phyloP scores from a whole-genome alignment of 768 basidiomycete genomes.

The Leucocoprinus sp. region DNA sequence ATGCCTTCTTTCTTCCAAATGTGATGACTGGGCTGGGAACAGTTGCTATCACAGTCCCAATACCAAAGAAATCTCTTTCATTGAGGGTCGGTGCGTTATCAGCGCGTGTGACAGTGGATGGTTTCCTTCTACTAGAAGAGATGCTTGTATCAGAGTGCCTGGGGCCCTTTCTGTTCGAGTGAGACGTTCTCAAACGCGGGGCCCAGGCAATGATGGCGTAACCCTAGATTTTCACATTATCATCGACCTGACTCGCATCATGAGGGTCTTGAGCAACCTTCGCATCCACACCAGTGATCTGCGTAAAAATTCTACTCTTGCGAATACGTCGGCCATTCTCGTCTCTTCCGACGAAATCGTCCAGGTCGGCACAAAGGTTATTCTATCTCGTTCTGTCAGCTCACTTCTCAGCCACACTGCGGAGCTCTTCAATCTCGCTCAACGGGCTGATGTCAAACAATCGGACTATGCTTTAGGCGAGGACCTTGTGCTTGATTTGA shows the following conservation, averaged over 20 bases:
- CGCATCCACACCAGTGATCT: not conserved
- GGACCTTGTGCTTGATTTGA: conserved; percentile 14
- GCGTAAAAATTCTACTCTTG: not conserved
- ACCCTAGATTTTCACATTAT: not conserved
- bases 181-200: conserved; percentile 17
- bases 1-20: no score
- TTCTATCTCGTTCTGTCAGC: conserved; percentile 2
- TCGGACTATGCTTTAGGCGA: conserved; percentile 16
- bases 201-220: conserved; percentile 10
- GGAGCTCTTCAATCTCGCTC: conserved; percentile 16
- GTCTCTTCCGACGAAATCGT: not conserved
- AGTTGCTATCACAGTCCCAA: conserved; percentile 25
- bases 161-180: not conserved
- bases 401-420: conserved; percentile 16
- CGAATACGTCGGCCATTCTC: not conserved
- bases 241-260: not conserved
- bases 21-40: conserved; percentile 11
- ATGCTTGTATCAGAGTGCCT: conserved; percentile 16
- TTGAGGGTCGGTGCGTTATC: conserved; percentile 20
- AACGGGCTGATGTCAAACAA: conserved; percentile 15
- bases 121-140: conserved; percentile 16
- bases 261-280: not conserved
- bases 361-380: not conserved
- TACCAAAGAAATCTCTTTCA: conserved; percentile 18
- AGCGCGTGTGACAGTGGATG: conserved; percentile 22